Conservation (phyloP, 2,329 filamentous ascomycete genomes). For the Diplodia seriata region DNA sequence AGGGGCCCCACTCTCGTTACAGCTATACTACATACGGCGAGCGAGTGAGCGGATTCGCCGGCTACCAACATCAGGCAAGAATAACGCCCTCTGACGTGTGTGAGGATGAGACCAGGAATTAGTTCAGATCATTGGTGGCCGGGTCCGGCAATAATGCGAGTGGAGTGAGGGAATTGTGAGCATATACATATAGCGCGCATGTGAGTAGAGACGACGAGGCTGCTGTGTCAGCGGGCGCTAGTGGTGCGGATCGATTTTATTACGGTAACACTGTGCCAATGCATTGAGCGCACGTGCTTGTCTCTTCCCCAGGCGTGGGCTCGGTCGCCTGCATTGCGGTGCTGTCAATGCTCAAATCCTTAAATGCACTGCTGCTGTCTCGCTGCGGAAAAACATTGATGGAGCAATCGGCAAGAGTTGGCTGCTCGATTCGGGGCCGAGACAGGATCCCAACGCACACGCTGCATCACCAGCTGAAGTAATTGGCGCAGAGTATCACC, state of each 20-base stretch:
- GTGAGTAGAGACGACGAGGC: too few relatives aligned
- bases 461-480: not conserved
- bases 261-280: not conserved
- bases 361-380: conserved; percentile 7
- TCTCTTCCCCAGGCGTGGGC: conserved; percentile 5
- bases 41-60: not conserved
- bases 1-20: conserved; percentile 7
- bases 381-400: conserved; percentile 18
- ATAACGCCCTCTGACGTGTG: not conserved
- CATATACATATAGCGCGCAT: not conserved
- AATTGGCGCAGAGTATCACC: conserved; percentile 6
- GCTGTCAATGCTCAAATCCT: conserved; percentile 23
- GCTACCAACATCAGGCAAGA: too few relatives aligned
- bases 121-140: not conserved
- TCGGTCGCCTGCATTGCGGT: not conserved
- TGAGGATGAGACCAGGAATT: not conserved
- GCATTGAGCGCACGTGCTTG: conserved; percentile 3
- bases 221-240: not conserved
- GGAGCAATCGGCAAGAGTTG: too few relatives aligned
- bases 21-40: not conserved
- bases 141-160: not conserved
- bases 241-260: not conserved
- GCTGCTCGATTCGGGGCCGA: not conserved
- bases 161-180: not conserved
- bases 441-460: too few relatives aligned